Evolutionary conservation across 140 eudicot genomes (phyloP).

Genomic region (Ambrosia hybrid): DNA sequence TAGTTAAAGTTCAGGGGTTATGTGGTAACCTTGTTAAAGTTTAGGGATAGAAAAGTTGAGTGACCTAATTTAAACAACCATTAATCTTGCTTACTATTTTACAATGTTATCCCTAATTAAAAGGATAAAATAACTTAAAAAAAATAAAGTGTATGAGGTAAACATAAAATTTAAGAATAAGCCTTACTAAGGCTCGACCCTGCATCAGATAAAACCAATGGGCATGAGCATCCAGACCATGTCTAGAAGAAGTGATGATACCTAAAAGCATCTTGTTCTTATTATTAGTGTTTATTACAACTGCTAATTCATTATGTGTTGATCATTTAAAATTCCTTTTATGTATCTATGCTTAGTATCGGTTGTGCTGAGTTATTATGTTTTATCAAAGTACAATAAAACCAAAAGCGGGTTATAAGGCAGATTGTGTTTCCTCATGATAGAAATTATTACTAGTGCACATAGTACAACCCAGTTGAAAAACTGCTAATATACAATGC

Average conservation of each 20-base stretch:
- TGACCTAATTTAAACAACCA: no score
- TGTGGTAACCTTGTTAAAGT: no score
- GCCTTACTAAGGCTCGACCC: no score
- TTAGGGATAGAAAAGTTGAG: no score
- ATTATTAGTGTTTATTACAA: background rate
- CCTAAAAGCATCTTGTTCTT: background rate
- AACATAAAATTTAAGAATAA: no score
- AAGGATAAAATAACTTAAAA: no score
- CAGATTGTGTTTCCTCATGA: background rate
- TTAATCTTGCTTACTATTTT: no score
- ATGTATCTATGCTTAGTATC: background rate
- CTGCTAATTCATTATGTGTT: background rate
- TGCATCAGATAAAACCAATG: no score
- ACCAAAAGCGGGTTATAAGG: background rate
- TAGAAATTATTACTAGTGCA: background rate
- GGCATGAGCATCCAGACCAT: no score
- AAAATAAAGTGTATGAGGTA: no score
- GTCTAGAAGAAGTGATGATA: slow-evolving; percentile 22
- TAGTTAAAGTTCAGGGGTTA: no score
- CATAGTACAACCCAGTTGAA: background rate
- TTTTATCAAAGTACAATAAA: background rate
- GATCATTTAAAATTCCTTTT: background rate
- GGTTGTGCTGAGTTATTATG: background rate
- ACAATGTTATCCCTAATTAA: no score
- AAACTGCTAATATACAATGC: background rate